Conservation (phyloP, 2,329 filamentous ascomycete genomes). For the Ceratocystis lukuohia region DNA sequence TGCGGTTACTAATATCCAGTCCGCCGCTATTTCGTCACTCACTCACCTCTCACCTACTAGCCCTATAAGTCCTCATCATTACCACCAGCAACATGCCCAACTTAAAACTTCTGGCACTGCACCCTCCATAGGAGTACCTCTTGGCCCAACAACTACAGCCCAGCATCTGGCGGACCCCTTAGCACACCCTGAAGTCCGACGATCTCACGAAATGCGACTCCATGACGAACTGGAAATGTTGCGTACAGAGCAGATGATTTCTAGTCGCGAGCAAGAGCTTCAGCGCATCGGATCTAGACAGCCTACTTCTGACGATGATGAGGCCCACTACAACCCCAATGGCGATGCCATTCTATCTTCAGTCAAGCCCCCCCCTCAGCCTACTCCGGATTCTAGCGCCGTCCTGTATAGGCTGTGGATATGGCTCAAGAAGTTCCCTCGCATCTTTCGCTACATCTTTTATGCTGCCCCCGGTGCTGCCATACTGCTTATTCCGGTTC, state of each 20-base stretch:
- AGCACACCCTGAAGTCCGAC: constrained; percentile 8
- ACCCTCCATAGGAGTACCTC: constrained; percentile 10
- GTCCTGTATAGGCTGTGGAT: constrained; percentile 31
- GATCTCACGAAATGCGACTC: constrained; percentile 25
- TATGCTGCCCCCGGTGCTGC: constrained; percentile 36
- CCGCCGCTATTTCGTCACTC: neutral
- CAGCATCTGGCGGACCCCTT: constrained; percentile 6
- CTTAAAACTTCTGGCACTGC: neutral
- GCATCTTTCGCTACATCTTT: constrained; percentile 36
- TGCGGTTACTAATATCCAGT: constrained; percentile 2
- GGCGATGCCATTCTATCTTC: constrained; percentile 5
- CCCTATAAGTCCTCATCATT: constrained; percentile 9
- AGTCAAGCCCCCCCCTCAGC: constrained; percentile 16
- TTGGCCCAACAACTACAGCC: constrained; percentile 12
- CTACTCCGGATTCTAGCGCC: constrained; percentile 23
- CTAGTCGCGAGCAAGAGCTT: constrained; percentile 26
- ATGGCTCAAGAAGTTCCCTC: constrained; percentile 37
- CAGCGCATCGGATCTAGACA: constrained; percentile 13
- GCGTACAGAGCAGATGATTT: constrained; percentile 35
- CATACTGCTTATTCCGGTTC: constrained; percentile 34
- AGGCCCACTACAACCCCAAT: constrained; percentile 22
- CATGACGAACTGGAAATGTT: constrained; percentile 38
- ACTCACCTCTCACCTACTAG: constrained; percentile 16
- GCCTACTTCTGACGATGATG: constrained; percentile 22
- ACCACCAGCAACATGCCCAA: constrained; percentile 7